These are phyloP conservation scores for Epichloe gansuensis DNA, from an alignment of 2,329 filamentous ascomycete genomes.

Conservation along the genomic window DNA sequence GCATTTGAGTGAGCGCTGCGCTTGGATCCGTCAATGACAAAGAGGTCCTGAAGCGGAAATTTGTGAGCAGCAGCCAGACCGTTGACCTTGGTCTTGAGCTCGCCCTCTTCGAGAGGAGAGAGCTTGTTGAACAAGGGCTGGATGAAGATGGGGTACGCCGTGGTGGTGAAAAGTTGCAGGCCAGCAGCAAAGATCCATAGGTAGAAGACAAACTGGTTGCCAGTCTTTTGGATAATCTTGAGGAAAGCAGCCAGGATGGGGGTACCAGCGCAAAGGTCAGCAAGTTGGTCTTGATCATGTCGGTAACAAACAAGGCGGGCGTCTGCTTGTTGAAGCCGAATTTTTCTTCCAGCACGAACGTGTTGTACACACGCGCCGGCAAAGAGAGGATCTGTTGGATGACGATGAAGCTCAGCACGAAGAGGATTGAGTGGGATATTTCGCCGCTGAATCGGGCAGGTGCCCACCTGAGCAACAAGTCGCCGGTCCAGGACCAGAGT, in stretches of 20 bases:
- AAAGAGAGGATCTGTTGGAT: conserved; percentile 69
- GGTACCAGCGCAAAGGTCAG: conserved; percentile 69
- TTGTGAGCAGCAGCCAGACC: conserved; percentile 68
- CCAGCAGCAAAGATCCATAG: conserved; percentile 86
- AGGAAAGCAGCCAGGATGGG: conserved; percentile 88
- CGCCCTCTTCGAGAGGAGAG: conserved; percentile 76
- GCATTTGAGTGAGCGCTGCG: conserved; percentile 79
- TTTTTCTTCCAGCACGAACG: conserved; percentile 90
- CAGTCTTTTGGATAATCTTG: conserved; percentile 87
- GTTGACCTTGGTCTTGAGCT: conserved; percentile 81
- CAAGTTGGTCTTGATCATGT: conserved; percentile 83
- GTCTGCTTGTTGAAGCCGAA: conserved; percentile 99
- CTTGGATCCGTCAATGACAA: conserved; percentile 90
- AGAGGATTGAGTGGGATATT: conserved; percentile 86
- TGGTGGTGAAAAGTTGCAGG: conserved; percentile 89
- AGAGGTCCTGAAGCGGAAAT: conserved; percentile 85
- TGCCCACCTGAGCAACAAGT: conserved; percentile 59
- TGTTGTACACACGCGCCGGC: conserved; percentile 79
- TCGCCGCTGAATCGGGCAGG: conserved; percentile 77
- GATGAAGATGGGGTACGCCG: conserved; percentile 89
- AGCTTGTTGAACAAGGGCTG: conserved; percentile 97
- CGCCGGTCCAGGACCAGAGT: conserved; percentile 74
- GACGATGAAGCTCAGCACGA: conserved; percentile 77
- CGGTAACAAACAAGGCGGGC: conserved; percentile 70
- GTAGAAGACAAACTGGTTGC: conserved; percentile 94